A percentile compares a stretch with the other conserved stretches of the same genome.
phyloP scores from a whole-genome alignment of 352 stramenopile genomes.

The Globisporangium apiculatum region DNA sequence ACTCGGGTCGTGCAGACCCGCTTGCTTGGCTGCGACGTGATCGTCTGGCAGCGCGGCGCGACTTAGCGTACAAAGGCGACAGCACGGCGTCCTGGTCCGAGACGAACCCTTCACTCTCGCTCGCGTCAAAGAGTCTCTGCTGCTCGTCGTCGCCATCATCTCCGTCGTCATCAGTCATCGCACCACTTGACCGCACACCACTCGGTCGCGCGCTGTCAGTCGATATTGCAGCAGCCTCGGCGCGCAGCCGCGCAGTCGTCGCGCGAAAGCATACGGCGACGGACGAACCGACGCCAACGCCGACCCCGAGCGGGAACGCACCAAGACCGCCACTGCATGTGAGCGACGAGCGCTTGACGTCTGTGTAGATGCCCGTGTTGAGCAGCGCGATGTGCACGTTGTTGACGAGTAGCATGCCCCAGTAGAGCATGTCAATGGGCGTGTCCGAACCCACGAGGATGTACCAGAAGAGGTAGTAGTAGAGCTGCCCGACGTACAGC shows the following conservation, averaged over 20 bases:
- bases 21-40: neutral
- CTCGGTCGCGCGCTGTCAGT: too few species aligned
- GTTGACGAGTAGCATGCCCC: conserved; percentile 77
- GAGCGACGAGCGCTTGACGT: conserved; percentile 63
- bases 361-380: conserved; percentile 82
- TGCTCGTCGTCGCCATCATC: conserved; percentile 6
- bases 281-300: conserved; percentile 35
- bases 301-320: conserved; percentile 1
- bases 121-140: conserved; percentile 1
- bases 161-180: neutral
- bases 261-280: conserved; percentile 57
- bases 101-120: conserved; percentile 12
- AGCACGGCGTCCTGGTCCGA: conserved; percentile 9
- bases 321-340: conserved; percentile 14
- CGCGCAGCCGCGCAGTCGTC: conserved; percentile 22
- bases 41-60: neutral
- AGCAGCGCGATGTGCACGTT: conserved; percentile 84
- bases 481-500: conserved; percentile 79
- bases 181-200: neutral
- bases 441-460: conserved; percentile 75
- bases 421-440: conserved; percentile 77
- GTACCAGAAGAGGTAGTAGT: conserved; percentile 88
- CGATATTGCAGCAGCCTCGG: conserved; percentile 7
- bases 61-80: conserved; percentile 5
- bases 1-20: too few species aligned